Base-by-base conservation (phyloP, 164 flowering plant species). In the Malania oleifera region DNA sequence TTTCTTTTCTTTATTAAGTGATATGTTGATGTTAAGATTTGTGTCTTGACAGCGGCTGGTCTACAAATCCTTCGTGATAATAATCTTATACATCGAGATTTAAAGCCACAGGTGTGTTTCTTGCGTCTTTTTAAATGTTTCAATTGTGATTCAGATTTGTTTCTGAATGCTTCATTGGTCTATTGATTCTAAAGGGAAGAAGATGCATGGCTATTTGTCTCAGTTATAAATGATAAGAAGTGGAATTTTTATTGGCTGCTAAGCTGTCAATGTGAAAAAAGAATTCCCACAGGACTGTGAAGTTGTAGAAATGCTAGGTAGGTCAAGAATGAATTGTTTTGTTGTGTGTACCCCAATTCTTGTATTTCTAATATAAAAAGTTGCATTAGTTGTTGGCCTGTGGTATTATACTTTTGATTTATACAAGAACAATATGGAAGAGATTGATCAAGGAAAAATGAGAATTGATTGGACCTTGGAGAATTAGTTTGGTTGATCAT, bases 61-160 rank as follows among this genome's bases (percentile, higher is more conserved):
- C 67, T 93, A 49, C 76, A 83, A 74, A 61, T 88, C 50, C 97
- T 93, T 51, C 97, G 92, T 53, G 89, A 85, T 44, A 86, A 86
- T 82, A 87, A 84, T 76, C 77, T 93, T 47, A 86, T 88, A 47
- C 99, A 93, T 60, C 81, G 99, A 35, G 97, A 93, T 72, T 68
- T 93, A 31, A 93, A 93, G 71, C 98, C 98, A 40, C 98, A 93
- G 98, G 98, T 92, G 49, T 57, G 77, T 56, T 34, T 43, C 5
- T 14, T 19, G 31, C 46, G 12, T 26, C 14, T 49, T 10, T 26
- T 44, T 18, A 24, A 9, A 11, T 23, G n/a, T 24, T n/a, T 25
- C 25, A 20, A 17, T 45, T 17, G 23, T 3, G 12, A 0, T 24
- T 47, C 9, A 1, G 2, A 7, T 47, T 47, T n/a, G n/a, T n/a